phyloP scores from a whole-genome alignment of 148 eudicot species.

The Fagopyrum tataricum region DNA sequence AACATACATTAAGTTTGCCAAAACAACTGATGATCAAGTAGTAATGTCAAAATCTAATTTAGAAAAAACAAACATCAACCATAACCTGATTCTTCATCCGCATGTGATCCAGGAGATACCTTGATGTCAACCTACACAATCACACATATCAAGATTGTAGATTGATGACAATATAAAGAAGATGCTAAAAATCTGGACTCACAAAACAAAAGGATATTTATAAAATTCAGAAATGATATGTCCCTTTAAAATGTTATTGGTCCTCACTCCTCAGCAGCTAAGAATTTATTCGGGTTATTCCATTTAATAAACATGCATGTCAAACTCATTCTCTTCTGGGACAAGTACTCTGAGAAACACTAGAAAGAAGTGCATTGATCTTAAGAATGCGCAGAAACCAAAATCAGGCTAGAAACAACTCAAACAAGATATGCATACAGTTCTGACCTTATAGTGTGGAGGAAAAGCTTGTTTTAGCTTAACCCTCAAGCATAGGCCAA shows the following conservation, averaged over 20 bases:
- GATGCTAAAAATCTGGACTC: neutral
- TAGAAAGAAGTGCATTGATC: neutral
- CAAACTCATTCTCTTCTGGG: neutral
- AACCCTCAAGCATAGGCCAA: constrained; percentile 83
- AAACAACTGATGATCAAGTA: too few species aligned
- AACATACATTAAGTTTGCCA: neutral
- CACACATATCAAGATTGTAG: neutral
- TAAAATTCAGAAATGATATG: neutral
- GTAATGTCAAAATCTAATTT: too few species aligned
- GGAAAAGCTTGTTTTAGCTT: constrained; percentile 70
- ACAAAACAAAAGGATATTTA: neutral
- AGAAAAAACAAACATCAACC: neutral
- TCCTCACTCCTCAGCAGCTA: neutral
- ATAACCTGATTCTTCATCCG: constrained; percentile 72
- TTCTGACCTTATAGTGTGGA: constrained; percentile 75
- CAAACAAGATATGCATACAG: neutral
- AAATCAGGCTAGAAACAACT: neutral
- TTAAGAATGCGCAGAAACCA: neutral
- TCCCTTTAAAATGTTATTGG: neutral
- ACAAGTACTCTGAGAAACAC: neutral
- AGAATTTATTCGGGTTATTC: neutral
- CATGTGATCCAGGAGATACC: constrained; percentile 92
- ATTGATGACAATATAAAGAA: neutral
- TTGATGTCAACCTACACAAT: constrained; percentile 72
- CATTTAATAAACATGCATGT: neutral